Conservation (phyloP, 1,284 basidiomycete species). For the Waitea zeae region DNA sequence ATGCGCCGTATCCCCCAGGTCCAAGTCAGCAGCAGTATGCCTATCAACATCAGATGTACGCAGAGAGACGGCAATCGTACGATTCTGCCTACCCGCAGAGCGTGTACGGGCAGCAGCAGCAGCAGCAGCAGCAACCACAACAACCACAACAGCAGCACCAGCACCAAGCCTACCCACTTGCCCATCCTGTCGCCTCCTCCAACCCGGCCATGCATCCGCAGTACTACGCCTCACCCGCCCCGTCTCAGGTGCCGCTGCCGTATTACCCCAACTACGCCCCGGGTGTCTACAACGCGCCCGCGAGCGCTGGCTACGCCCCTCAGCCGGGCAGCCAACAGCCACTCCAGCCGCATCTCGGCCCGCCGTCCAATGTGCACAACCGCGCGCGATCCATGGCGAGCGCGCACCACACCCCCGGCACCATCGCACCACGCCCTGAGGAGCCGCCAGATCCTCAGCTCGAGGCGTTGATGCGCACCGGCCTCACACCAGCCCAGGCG, state of each 20-base stretch:
- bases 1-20: background rate
- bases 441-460: conserved; percentile 34
- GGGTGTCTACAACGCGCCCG: conserved; percentile 14
- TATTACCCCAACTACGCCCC: conserved; percentile 11
- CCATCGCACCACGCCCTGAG: conserved; percentile 30
- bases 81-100: background rate
- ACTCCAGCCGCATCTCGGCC: conserved; percentile 21
- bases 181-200: conserved; percentile 7
- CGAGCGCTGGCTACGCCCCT: conserved; percentile 13
- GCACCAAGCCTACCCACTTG: conserved; percentile 9
- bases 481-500: conserved; percentile 58
- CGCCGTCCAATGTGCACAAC: conserved; percentile 11
- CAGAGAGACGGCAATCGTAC: background rate
- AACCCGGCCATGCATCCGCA: conserved; percentile 9
- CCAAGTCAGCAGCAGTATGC: background rate
- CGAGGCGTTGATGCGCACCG: conserved; percentile 28
- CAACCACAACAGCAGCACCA: conserved; percentile 17
- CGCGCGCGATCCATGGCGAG: conserved; percentile 36
- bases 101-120: conserved; percentile 5
- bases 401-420: conserved; percentile 21
- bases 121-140: conserved; percentile 13
- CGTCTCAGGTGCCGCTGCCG: conserved; percentile 10
- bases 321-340: conserved; percentile 7
- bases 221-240: conserved; percentile 7
- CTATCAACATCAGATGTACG: background rate